These are phyloP conservation scores for Tubosaeta brunneosetosa DNA, from an alignment of 768 basidiomycete genomes.

Conservation along the genomic window DNA sequence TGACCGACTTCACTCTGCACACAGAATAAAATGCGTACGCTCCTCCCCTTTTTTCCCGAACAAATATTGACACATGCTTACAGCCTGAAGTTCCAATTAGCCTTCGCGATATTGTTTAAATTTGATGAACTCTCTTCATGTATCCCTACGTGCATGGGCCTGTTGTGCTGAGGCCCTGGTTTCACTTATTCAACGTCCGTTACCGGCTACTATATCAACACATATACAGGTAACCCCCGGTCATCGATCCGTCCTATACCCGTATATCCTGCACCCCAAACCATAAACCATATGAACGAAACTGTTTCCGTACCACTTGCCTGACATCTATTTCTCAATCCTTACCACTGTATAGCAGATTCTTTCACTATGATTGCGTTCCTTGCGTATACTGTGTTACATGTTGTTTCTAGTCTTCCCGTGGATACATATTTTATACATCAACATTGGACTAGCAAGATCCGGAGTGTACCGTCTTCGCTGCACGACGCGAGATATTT, in stretches of 20 bases:
- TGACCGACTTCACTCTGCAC: constrained; percentile 13
- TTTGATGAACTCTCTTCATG: constrained; percentile 54
- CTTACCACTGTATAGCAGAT: constrained; percentile 69
- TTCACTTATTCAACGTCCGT: constrained; percentile 32
- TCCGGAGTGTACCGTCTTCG: constrained; percentile 87
- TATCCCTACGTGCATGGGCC: constrained; percentile 72
- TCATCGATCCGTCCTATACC: constrained; percentile 57
- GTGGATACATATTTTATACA: constrained; percentile 40
- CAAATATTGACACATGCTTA: constrained; percentile 22
- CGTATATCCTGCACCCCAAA: constrained; percentile 51
- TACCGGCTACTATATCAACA: constrained; percentile 48
- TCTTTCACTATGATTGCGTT: constrained; percentile 15
- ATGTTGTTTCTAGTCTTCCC: constrained; percentile 19
- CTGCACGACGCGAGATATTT: constrained; percentile 78
- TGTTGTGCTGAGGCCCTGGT: constrained; percentile 31
- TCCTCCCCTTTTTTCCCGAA: not conserved
- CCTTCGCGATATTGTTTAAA: constrained; percentile 84
- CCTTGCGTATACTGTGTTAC: constrained; percentile 26
- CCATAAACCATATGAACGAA: constrained; percentile 33
- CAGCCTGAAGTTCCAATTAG: constrained; percentile 90
- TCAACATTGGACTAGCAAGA: constrained; percentile 58
- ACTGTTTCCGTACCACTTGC: constrained; percentile 60
- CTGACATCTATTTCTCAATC: constrained; percentile 34
- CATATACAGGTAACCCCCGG: constrained; percentile 38
- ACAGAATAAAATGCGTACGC: constrained; percentile 86